Evolutionary conservation across 2,329 filamentous ascomycete species (phyloP).

Genomic region (Fusarium redolens): DNA sequence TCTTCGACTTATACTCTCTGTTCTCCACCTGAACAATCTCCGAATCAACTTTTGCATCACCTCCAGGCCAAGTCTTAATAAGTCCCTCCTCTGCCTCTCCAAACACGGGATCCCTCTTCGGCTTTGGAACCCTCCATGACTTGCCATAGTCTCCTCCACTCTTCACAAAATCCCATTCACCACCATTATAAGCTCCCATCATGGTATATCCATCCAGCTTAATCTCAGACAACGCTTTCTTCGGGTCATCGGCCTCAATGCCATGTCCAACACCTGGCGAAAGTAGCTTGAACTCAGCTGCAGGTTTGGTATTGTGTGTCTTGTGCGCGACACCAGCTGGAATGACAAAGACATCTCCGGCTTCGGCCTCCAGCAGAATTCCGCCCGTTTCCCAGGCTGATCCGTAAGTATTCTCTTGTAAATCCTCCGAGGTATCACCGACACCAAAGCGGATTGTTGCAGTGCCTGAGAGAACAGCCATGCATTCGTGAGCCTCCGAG

Average conservation of each 20-base stretch:
- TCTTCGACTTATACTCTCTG: not conserved
- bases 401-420: conserved; percentile 55
- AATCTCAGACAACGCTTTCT: conserved; percentile 51
- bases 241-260: conserved; percentile 50
- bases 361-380: conserved; percentile 58
- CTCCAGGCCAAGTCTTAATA: conserved; percentile 28
- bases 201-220: conserved; percentile 48
- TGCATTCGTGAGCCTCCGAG: conserved; percentile 66
- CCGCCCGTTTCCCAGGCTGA: conserved; percentile 58
- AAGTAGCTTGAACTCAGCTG: conserved; percentile 49
- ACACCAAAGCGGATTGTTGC: conserved; percentile 67
- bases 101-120: conserved; percentile 34
- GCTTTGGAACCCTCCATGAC: conserved; percentile 36
- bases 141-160: conserved; percentile 36
- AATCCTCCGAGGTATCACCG: conserved; percentile 57
- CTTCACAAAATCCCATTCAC: conserved; percentile 37
- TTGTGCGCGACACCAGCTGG: conserved; percentile 68
- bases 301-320: conserved; percentile 57
- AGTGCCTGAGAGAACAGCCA: conserved; percentile 64
- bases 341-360: conserved; percentile 69
- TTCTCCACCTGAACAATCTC: conserved; percentile 15
- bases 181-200: conserved; percentile 61
- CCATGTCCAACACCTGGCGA: conserved; percentile 57
- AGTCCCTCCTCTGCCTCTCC: conserved; percentile 8
- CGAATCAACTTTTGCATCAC: not conserved